These are phyloP conservation scores for Reticulomyxa filosa DNA, from an alignment of 78 protist species.

Conservation along the genomic window DNA sequence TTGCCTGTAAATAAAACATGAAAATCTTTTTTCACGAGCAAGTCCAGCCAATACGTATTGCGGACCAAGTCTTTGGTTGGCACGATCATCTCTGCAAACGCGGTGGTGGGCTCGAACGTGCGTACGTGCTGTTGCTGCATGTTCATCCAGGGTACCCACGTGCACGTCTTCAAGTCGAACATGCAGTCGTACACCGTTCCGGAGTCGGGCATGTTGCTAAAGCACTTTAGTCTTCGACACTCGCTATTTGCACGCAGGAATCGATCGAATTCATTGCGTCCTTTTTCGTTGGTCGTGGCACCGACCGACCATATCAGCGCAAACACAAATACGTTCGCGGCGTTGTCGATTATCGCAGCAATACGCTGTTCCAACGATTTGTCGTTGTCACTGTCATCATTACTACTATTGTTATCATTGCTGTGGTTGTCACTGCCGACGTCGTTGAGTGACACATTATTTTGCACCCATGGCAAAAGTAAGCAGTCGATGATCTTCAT, in stretches of 20 bases:
- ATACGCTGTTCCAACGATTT: no score
- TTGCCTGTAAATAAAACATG: constrained; percentile 45
- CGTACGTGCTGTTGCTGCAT: background rate
- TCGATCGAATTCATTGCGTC: constrained; percentile 16
- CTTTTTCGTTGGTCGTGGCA: constrained; percentile 5
- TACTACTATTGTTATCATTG: background rate
- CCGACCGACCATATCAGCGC: constrained; percentile 48
- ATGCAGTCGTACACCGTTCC: constrained; percentile 15
- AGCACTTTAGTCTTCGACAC: background rate
- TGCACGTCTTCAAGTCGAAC: background rate
- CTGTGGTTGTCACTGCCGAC: background rate
- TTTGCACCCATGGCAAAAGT: constrained; percentile 3
- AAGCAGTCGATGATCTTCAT: constrained; percentile 25
- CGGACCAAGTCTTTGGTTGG: constrained; percentile 68
- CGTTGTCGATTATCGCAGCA: no score
- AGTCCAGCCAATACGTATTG: constrained; percentile 22
- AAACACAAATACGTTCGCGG: constrained; percentile 14
- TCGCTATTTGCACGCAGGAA: background rate
- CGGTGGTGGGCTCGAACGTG: background rate
- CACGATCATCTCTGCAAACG: constrained; percentile 38
- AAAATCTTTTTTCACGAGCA: constrained; percentile 8
- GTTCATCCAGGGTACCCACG: constrained; percentile 7
- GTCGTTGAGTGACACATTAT: background rate
- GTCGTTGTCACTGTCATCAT: background rate
- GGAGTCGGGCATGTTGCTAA: constrained; percentile 12